Evolutionary conservation across 108 stramenopile genomes (phyloP), one percentile per base, ranked within the genome.

Genomic region (Nannochloropsis oceanica): DNA sequence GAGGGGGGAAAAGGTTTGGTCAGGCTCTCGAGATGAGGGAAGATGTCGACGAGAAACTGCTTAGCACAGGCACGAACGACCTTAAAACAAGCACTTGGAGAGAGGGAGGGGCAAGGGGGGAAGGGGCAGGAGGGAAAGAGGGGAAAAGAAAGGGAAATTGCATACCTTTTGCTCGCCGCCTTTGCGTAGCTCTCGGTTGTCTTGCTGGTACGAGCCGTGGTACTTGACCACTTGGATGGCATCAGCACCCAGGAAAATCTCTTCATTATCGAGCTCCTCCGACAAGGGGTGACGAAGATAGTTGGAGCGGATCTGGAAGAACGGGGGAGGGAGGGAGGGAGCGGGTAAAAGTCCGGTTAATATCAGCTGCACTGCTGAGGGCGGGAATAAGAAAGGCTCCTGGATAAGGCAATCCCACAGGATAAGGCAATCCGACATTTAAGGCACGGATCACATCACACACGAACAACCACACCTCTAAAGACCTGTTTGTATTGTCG

Each of bases 151-250:
- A 43, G 34, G 13, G 12, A 50, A 10, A 10, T 9, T 9, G 20
- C 13, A 80, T 34, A 84, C 89, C 90, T 92, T 92, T 43, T 91
- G 84, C 59, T 83, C 50, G 18, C 92, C 90, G 84, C 85, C 87
- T 80, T 93, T 92, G 42, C 96, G 86, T 26, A 92, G 91, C 87
- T 97, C 96, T 43, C 98, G 94, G 89, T 98, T 94, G 87, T 95
- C 94, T 92, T 99, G 97, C 92, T 94, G 93, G 92, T 99, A 99
- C 84, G 95, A 96, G 24, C 98, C 98, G 87, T 98, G 97, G 92
- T 96, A 99, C 91, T 99, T 99, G 20, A 91, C 73, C 81, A 91
- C 85, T 84, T 88, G 89, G 84, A 89, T 87, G 14, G 90, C 90
- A 34, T 91, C 90, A 42, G 87, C 82, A 43, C 27, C 85, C 87